These are phyloP conservation scores for Lentinula raphanica DNA, from an alignment of 768 basidiomycete genomes.

Conservation along the genomic window DNA sequence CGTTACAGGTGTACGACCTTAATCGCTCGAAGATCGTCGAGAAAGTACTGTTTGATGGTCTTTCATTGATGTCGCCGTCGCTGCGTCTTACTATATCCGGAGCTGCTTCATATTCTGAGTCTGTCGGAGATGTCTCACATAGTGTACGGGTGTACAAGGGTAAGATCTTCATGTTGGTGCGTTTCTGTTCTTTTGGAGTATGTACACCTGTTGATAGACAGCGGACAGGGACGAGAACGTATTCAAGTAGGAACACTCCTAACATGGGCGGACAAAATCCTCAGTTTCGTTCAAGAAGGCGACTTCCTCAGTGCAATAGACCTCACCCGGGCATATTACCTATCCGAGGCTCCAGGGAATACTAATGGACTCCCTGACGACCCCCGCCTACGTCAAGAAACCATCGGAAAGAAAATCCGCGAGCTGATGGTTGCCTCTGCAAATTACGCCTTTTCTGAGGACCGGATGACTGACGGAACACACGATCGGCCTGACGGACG, in stretches of 20 bases:
- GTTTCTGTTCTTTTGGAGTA: slow-evolving; percentile 21
- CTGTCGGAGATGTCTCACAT: slow-evolving; percentile 52
- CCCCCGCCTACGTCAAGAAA: slow-evolving; percentile 44
- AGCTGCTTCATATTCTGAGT: slow-evolving; percentile 42
- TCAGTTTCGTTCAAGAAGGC: slow-evolving; percentile 76
- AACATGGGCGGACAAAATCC: slow-evolving; percentile 92
- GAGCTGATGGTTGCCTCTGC: slow-evolving; percentile 86
- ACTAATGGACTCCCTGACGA: slow-evolving; percentile 79
- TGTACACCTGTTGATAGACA: slow-evolving; percentile 8
- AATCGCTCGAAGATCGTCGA: slow-evolving; percentile 56
- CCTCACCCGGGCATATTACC: slow-evolving; percentile 75
- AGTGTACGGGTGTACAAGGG: slow-evolving; percentile 83
- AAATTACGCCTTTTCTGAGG: slow-evolving; percentile 89
- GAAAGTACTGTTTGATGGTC: slow-evolving; percentile 49
- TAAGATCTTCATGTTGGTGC: slow-evolving; percentile 84
- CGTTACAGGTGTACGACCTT: slow-evolving; percentile 69
- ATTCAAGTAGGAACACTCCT: slow-evolving; percentile 80
- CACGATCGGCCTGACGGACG: slow-evolving; percentile 77
- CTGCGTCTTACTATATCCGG: slow-evolving; percentile 42
- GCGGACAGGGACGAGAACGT: slow-evolving; percentile 56
- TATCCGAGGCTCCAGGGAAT: slow-evolving; percentile 77
- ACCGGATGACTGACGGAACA: slow-evolving; percentile 87
- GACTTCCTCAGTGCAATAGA: slow-evolving; percentile 91
- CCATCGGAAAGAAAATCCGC: slow-evolving; percentile 71
- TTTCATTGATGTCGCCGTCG: slow-evolving; percentile 51